Evolutionary conservation across 2,329 filamentous ascomycete genomes (phyloP), one percentile per base, ranked within the genome.

Genomic region (Tricladium varicosporioides): DNA sequence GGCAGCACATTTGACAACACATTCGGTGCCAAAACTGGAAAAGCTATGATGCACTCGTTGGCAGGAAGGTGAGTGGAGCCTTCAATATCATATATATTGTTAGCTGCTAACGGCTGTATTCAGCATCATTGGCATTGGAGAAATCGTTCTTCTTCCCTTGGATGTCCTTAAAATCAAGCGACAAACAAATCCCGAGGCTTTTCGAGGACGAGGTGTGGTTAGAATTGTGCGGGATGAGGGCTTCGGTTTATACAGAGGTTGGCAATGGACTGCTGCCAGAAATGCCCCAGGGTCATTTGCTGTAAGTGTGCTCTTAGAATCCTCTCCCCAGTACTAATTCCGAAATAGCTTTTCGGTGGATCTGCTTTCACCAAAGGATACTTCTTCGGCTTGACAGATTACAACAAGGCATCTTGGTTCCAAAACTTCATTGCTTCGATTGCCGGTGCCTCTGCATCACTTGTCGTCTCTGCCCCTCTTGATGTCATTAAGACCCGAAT

Each of bases 141-240:
- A 99, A 79, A 96, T 99, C 64, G 84, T 99, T 58, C 84, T 99
- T 31, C 84, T 99, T 43, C 94, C 94, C 44, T 85, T 99, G 60
- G 94, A 99, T 68, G 93, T 99, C 42, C 84, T 99, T 62, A 99
- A 99, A 84, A 99, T 99, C 80, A 99, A 99, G 84, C 87, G 94
- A 69, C 94, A 99, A 80, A 99, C 94, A 65, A 99, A 99, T 81
- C 94, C 94, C 43, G 94, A 97, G 72, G 92, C 94, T 36, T 99
- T 99, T 86, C 86, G 92, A 65, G 93, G 93, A 67, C 89, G 94
- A 69, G 94, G 94, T 61, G 81, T 99, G 59, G 78, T 97, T 72
- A 88, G 83, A 76, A 97, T 99, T 64, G 83, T 99, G 60, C 83
- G 84, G 58, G 94, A 99, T 71, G 94, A 99, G 75, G 94, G 94